Evolutionary conservation across 2,329 filamentous ascomycete genomes (phyloP).

Genomic region (Aspergillus melleus): DNA sequence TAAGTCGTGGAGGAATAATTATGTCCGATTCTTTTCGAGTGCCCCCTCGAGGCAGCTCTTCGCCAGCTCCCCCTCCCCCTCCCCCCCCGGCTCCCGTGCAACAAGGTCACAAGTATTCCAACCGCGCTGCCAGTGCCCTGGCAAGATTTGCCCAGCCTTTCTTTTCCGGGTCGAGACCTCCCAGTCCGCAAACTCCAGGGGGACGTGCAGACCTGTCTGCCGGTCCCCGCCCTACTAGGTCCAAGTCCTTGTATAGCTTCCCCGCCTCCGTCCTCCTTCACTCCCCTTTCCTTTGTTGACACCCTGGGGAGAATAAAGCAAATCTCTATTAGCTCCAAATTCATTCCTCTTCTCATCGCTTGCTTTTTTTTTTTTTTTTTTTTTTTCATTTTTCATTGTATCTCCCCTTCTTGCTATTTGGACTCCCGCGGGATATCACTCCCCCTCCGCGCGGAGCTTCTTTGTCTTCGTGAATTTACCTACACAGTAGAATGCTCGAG

Average conservation of each 20-base stretch:
- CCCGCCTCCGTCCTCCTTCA: conserved; percentile 9
- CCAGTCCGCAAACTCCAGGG: conserved; percentile 50
- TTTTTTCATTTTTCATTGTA: conserved; percentile 5
- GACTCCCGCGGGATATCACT: not conserved
- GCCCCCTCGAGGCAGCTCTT: conserved; percentile 27
- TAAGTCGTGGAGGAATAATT: conserved; percentile 25
- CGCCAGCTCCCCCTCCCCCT: conserved; percentile 36
- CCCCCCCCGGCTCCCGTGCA: conserved; percentile 38
- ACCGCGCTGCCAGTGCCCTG: conserved; percentile 47
- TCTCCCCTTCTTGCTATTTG: not conserved
- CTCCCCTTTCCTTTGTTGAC: conserved; percentile 15
- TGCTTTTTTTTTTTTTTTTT: not conserved
- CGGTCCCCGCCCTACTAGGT: conserved; percentile 34
- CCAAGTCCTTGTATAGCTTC: conserved; percentile 41
- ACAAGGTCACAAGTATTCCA: conserved; percentile 41
- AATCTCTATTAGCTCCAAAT: not conserved
- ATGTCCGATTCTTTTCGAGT: conserved; percentile 32
- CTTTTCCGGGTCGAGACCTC: conserved; percentile 54
- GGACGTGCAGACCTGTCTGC: conserved; percentile 31
- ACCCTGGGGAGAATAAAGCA: not conserved
- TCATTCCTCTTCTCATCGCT: not conserved
- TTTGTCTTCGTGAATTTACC: not conserved
- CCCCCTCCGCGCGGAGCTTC: not conserved
- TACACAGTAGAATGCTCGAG: not conserved
- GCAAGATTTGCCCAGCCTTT: conserved; percentile 57